These are phyloP conservation scores for Lathyrus aphaca DNA, from an alignment of 306 rosid species.

Conservation along the genomic window DNA sequence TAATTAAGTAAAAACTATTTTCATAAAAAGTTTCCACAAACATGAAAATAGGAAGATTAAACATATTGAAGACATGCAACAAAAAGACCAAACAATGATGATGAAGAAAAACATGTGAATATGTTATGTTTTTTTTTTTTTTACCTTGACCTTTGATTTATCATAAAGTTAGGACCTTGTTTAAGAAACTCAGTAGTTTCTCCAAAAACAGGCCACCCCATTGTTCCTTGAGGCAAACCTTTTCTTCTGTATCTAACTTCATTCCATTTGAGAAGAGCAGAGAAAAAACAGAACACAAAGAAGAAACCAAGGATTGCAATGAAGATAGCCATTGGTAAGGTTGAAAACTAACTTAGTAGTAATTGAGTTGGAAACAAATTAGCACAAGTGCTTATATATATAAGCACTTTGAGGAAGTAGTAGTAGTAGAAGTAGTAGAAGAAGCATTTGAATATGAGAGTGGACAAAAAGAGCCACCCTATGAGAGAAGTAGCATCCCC, in stretches of 20 bases:
- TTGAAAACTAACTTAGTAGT: too few relatives aligned
- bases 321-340: conserved; percentile 68
- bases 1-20: too few relatives aligned
- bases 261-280: conserved; percentile 87
- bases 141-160: conserved; percentile 87
- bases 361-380: conserved; percentile 31
- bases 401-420: conserved; percentile 48
- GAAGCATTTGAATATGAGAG: conserved; percentile 45
- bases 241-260: conserved; percentile 67
- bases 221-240: conserved; percentile 93
- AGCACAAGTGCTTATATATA: conserved; percentile 53
- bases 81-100: background rate
- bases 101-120: background rate
- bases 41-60: background rate
- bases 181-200: conserved; percentile 98
- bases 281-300: conserved; percentile 79
- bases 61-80: conserved; percentile 17
- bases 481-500: conserved; percentile 61
- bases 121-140: conserved; percentile 26
- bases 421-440: conserved; percentile 36
- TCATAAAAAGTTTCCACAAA: background rate
- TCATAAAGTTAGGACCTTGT: conserved; percentile 96
- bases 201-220: conserved; percentile 99
- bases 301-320: conserved; percentile 45
- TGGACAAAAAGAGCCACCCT: conserved; percentile 66